Evolutionary conservation across 805 yeast species (phyloP).

Genomic region (Brettanomyces anomalus): DNA sequence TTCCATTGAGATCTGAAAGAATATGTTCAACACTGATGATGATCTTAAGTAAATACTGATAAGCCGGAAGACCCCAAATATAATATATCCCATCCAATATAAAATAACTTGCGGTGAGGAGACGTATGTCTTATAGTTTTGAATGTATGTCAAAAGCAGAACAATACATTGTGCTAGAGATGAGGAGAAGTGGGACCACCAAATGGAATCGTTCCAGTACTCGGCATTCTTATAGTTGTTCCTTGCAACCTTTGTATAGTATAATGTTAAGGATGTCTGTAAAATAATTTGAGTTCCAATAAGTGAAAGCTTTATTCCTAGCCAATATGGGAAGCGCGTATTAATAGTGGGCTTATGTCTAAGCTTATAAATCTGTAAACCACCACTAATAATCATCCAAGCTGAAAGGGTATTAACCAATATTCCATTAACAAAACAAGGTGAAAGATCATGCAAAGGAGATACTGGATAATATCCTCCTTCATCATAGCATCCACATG

Average conservation of each 20-base stretch:
- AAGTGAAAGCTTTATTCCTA: slow-evolving; percentile 32
- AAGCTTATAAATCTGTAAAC: slow-evolving; percentile 25
- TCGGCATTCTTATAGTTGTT: slow-evolving; percentile 6
- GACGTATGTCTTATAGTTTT: slow-evolving; percentile 51
- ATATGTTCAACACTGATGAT: slow-evolving; percentile 21
- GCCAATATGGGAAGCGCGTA: slow-evolving; percentile 17
- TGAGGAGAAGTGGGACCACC: slow-evolving; percentile 23
- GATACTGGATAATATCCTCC: slow-evolving; percentile 38
- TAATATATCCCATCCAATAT: slow-evolving; percentile 57
- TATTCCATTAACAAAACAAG: slow-evolving; percentile 39
- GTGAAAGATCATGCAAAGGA: slow-evolving; percentile 33
- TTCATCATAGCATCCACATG: slow-evolving; percentile 22
- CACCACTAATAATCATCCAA: slow-evolving; percentile 29
- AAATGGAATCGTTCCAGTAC: slow-evolving; percentile 15
- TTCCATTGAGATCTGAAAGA: slow-evolving; percentile 5
- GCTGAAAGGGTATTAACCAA: slow-evolving; percentile 26
- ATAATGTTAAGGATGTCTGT: slow-evolving; percentile 13
- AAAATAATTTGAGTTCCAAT: slow-evolving; percentile 29
- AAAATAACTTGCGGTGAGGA: slow-evolving; percentile 59
- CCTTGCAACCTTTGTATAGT: slow-evolving; percentile 4
- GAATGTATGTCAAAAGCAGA: slow-evolving; percentile 53
- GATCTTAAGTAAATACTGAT: slow-evolving; percentile 31
- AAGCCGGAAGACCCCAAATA: slow-evolving; percentile 37
- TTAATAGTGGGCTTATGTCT: slow-evolving; percentile 21
- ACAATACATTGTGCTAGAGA: slow-evolving; percentile 40